These are phyloP conservation scores for Pterocarpus macrocarpus DNA, from an alignment of 306 rosid species.

Conservation along the genomic window DNA sequence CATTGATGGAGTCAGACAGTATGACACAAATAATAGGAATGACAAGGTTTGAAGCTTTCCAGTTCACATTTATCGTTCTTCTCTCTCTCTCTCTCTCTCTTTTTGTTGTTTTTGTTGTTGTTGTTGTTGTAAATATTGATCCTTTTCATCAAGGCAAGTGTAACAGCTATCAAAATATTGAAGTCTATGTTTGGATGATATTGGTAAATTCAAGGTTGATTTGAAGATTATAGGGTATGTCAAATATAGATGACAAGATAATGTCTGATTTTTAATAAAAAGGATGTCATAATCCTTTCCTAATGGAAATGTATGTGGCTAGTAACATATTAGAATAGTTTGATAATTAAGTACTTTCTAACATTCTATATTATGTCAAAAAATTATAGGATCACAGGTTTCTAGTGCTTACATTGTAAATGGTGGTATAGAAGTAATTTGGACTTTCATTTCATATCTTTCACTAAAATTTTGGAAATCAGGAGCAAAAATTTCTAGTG, in stretches of 20 bases:
- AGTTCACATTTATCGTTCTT: slow-evolving; percentile 16
- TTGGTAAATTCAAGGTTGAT: neutral
- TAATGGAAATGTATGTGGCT: slow-evolving; percentile 7
- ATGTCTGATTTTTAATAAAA: neutral
- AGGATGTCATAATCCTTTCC: neutral
- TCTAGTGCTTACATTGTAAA: too few species aligned
- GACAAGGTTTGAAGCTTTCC: slow-evolving; percentile 54
- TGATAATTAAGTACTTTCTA: neutral
- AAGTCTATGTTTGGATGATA: neutral
- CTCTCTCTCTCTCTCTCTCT: neutral
- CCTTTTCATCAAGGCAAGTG: neutral
- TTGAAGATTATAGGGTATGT: slow-evolving; percentile 13
- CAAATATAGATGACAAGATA: slow-evolving; percentile 4
- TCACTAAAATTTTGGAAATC: too few species aligned
- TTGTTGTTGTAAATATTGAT: too few species aligned
- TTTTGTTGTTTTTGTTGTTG: neutral
- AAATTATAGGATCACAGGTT: too few species aligned
- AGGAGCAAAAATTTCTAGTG: neutral
- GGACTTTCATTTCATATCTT: too few species aligned
- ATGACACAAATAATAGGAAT: slow-evolving; percentile 37
- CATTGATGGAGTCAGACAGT: slow-evolving; percentile 48
- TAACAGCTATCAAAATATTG: neutral
- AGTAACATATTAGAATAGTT: neutral
- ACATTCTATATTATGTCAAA: too few species aligned
- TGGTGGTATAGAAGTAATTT: too few species aligned